Evolutionary conservation across 331 rosid species (phyloP), one percentile per base, ranked within the genome.

Genomic region (Prunus yedoensis): DNA sequence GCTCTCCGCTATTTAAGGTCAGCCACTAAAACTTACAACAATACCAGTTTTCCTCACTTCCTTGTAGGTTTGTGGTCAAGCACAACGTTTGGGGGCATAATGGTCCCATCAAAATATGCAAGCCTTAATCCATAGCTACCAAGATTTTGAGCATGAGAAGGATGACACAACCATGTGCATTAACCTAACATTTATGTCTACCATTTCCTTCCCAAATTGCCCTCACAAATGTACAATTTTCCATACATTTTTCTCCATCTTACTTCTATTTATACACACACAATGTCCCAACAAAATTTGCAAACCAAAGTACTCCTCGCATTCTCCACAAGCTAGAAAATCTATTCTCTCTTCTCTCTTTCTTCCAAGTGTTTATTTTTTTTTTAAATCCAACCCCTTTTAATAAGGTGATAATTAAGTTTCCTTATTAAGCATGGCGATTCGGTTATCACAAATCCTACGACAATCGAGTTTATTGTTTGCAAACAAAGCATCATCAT

Each of bases 111-210:
- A 10, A 27, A 66, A 10, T 66, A 43, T 17, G 43, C 10, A 0
- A 53, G 15, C 45, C 57, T 46, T 41, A 43, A 21, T 67, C 59
- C 25, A 0, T 54, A 54, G 10, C 73, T 25, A 16, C 59, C 57
- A 67, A 67, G 4, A 49, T 15, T 68, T 78, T 35, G 46, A n/a
- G 21, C 14, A 70, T 52, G 56, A 27, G n/a, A 3, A 20, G 32
- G 16, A 78, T n/a, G 66, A 78, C 71, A 60, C 3, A 61, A 7
- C 71, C 81, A 62, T 78, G 81, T 71, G 76, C 9, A 20, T n/a
- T 13, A 54, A 25, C 25, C 43, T 38, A 38, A 38, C 8, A 38
- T 38, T 6, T 20, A 0, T 49, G 32, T 27, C 53, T 2, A 20
- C 54, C 20, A 49, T 21, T 67, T 21, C 45, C 15, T 47, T 49